Base-by-base conservation (phyloP, 257 asterid genomes). In the Penstemon barbatus region DNA sequence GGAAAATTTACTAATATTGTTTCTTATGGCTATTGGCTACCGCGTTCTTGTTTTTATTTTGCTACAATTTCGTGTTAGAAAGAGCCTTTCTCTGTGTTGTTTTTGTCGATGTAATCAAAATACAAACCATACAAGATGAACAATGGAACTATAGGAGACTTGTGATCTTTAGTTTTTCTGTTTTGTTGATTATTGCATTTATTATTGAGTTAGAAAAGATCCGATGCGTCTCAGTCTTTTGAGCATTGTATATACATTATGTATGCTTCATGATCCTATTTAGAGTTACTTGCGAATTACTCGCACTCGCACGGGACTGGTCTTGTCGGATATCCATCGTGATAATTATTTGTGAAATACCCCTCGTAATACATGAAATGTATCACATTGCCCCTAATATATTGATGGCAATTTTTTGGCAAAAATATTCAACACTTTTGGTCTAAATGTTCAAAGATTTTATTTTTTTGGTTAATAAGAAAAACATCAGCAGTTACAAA, bases 1-100 rank as follows among this genome's bases (percentile, higher is more conserved):
- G 98, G 72, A 55, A 68, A 91, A 91, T 68, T 72, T 91, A 46
- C 83, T 94, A 5, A 57, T 87, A 42, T 75, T 94, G 79, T 84
- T 82, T 72, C 81, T 86, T 4, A 89, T 94, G 98, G 95, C 93
- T 25, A 75, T 83, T 43, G 95, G 81, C 3, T 86, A 84, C 68
- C 96, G 98, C 7, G 45, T 83, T 66, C 73, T 89, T 57, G 97
- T 83, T 33, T 83, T 89, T 46, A 71, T 79, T 56, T 70, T 84
- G 74, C 85, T 91, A 37, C 87, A 83, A 51, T 71, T 86, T 73
- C 79, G 83, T 82, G 84, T 78, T 11, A 80, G 85, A 65, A 90
- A 79, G 75, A 77, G 74, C 66, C 7, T 73, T 10, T 78, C 80
- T 51, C 61, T 79, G 5, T 63, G 73, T 64, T 80, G 87, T 55